Percentiles rank a stretch among this genome's conserved stretches.
Evolutionary conservation across 768 basidiomycete genomes (phyloP).

Genomic region (Multifurca ochricompacta): DNA sequence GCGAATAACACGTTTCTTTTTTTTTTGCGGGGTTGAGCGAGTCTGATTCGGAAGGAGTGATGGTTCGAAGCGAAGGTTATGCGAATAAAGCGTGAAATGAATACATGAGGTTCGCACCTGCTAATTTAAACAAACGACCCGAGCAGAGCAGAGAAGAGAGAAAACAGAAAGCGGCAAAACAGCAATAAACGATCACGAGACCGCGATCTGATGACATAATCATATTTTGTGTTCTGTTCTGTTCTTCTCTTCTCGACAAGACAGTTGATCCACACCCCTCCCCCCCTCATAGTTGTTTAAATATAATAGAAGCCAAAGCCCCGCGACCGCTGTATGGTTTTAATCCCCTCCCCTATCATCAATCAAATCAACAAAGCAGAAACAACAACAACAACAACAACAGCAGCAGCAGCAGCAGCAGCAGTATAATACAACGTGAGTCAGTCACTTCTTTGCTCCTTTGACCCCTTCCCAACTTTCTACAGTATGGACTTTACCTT

Average conservation of each 20-base stretch:
- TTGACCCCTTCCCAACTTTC: background rate
- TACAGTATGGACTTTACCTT: slow-evolving; percentile 38
- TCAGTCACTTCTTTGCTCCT: background rate
- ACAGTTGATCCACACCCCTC: background rate
- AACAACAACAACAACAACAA: too few relatives aligned
- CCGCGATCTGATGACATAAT: slow-evolving; percentile 16
- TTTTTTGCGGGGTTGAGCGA: background rate
- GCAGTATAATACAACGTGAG: slow-evolving; percentile 6
- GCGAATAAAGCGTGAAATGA: background rate
- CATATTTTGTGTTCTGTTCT: slow-evolving; percentile 8
- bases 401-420: too few relatives aligned
- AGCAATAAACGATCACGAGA: slow-evolving; percentile 11
- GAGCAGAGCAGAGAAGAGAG: background rate
- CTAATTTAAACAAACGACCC: background rate
- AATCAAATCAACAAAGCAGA: too few relatives aligned
- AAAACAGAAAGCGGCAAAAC: background rate
- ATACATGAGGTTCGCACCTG: background rate
- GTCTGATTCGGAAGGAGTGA: background rate
- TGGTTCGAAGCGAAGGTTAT: background rate
- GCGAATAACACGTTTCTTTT: slow-evolving; percentile 1
- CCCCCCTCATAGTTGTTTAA: too few relatives aligned
- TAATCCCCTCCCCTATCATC: slow-evolving; percentile 2
- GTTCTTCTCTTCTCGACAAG: too few relatives aligned
- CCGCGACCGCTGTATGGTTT: background rate
- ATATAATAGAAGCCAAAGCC: too few relatives aligned